Evolutionary conservation across 176 grass and related monocot genomes (phyloP), one percentile per base, ranked within the genome.

Genomic region (Elymus sibiricus): DNA sequence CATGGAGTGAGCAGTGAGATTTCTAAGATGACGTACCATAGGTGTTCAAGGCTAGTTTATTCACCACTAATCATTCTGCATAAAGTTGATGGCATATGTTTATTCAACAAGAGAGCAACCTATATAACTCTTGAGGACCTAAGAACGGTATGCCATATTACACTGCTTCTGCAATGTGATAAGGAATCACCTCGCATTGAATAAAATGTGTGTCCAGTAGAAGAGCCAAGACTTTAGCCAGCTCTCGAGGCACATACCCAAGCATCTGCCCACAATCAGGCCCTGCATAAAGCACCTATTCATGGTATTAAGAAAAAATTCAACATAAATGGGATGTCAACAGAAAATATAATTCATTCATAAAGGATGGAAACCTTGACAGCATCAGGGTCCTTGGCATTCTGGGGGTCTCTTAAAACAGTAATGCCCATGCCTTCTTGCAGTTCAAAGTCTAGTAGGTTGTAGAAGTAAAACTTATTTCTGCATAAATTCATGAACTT

Each of bases 171-270:
- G 67, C 4, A 43, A 71, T 55, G 83, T 51, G 69, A 21, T 0
- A 79, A 74, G 70, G 73, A 63, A 87, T 90, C 79, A 95, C 96
- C 91, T 95, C 63, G 64, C 93, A 98, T 72, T 95, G 84, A 84
- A 91, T 80, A 44, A 49, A 84, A 25, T 79, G 60, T 61, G 71
- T 90, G 90, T 95, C 96, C 72, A 94, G 65, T 78, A 94, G 65
- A 89, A 93, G 96, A 88, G 93, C 82, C 86, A 98, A 80, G 92
- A 85, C 74, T 86, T 92, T 94, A 79, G 93, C 47, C 27, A 95
- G 64, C 55, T 98, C 93, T 60, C 90, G 89, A 88, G 93, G 91
- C 74, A 98, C 81, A 74, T 98, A 98, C 70, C 96, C 96, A 86
- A 98, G 90, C 42, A 82, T 89, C 83, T 67, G 62, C 38, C 19